Percentiles rank a stretch among this genome's conserved stretches.
phyloP scores from a whole-genome alignment of 805 yeast genomes.

The Phaffomyces thermotolerans region DNA sequence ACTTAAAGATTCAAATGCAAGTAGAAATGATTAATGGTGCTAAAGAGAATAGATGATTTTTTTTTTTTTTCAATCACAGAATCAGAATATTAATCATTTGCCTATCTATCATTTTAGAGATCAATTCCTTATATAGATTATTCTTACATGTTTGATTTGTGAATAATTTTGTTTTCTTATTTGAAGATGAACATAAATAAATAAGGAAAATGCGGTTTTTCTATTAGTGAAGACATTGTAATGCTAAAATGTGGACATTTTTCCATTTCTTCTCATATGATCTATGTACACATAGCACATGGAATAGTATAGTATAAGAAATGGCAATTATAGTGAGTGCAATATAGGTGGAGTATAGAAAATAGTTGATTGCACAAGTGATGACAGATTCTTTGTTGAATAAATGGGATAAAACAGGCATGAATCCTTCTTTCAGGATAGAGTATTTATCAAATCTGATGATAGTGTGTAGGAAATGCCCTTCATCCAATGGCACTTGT shows the following conservation, averaged over 20 bases:
- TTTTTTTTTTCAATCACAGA: constrained; percentile 4
- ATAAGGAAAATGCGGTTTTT: not conserved
- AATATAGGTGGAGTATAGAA: constrained; percentile 6
- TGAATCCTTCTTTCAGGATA: constrained; percentile 12
- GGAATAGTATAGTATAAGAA: constrained; percentile 14
- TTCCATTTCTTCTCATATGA: constrained; percentile 21
- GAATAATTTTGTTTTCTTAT: not conserved
- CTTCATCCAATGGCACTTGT: not conserved
- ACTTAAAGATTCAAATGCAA: constrained; percentile 1
- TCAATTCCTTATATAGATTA: not conserved
- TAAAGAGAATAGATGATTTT: no score
- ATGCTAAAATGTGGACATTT: constrained; percentile 4
- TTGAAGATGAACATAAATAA: not conserved
- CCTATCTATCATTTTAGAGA: constrained; percentile 2
- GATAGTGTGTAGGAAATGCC: constrained; percentile 14
- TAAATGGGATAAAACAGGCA: constrained; percentile 8
- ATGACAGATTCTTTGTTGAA: not conserved
- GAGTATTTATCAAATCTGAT: constrained; percentile 12
- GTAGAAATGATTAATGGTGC: constrained; percentile 3
- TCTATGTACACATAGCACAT: constrained; percentile 13
- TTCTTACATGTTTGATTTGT: not conserved
- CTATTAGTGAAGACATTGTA: no score
- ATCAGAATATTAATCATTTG: constrained; percentile 1
- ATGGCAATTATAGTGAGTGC: constrained; percentile 8
- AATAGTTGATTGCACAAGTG: not conserved